Evolutionary conservation across 2,329 filamentous ascomycete species (phyloP).

Genomic region (Coleophoma crateriformis): DNA sequence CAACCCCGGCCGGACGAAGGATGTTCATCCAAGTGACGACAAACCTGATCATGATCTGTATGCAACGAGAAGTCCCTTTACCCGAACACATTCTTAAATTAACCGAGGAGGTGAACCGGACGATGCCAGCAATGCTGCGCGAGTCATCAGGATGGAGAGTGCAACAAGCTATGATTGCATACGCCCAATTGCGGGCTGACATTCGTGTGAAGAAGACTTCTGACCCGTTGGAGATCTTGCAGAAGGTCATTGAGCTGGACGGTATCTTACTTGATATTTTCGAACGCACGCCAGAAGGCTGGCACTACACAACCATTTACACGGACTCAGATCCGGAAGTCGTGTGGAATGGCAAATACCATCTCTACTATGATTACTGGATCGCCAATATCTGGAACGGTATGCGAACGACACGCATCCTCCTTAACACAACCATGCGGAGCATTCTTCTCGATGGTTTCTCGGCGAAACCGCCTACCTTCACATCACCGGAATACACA

Average conservation of each 20-base stretch:
- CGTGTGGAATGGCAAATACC: conserved; percentile 19
- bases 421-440: conserved; percentile 16
- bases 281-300: conserved; percentile 10
- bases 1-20: conserved; percentile 36
- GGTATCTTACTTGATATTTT: conserved; percentile 8
- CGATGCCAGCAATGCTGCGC: not conserved
- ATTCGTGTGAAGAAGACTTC: conserved; percentile 25
- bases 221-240: conserved; percentile 12
- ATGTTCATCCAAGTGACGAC: conserved; percentile 51
- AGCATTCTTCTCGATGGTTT: conserved; percentile 11
- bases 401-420: conserved; percentile 12
- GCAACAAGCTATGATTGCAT: conserved; percentile 32
- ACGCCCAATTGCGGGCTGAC: conserved; percentile 14
- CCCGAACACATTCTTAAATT: conserved; percentile 36
- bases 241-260: conserved; percentile 17
- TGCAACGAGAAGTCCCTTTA: conserved; percentile 42
- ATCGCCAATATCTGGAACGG: conserved; percentile 21
- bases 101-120: conserved; percentile 20
- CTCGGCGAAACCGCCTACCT: conserved; percentile 8
- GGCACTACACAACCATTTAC: conserved; percentile 15
- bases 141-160: conserved; percentile 36
- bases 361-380: conserved; percentile 20
- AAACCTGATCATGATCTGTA: conserved; percentile 44
- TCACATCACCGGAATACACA: conserved; percentile 10
- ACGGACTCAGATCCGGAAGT: conserved; percentile 12